Evolutionary conservation across 371 early-diverging fungal species (phyloP).

Genomic region (Mucor lusitanicus): DNA sequence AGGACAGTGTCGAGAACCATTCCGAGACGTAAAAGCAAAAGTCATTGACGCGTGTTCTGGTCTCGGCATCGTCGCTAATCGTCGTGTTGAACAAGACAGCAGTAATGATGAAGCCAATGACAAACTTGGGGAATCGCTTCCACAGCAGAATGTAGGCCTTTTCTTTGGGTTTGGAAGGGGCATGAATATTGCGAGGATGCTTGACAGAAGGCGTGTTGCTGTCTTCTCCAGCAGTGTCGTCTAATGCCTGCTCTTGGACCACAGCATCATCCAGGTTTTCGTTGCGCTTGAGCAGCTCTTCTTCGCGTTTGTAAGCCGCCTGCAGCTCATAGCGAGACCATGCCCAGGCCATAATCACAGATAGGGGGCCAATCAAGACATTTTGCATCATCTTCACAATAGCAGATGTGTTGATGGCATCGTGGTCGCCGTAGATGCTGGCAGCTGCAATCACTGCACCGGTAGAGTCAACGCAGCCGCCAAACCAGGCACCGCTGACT

Average conservation of each 20-base stretch:
- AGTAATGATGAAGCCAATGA: conserved; percentile 61
- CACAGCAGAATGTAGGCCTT: conserved; percentile 46
- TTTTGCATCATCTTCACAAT: conserved; percentile 71
- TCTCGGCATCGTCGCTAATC: conserved; percentile 33
- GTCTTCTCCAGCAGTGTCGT: conserved; percentile 8
- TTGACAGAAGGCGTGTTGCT: conserved; percentile 21
- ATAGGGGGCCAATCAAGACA: conserved; percentile 62
- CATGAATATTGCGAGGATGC: conserved; percentile 18
- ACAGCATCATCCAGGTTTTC: conserved; percentile 12
- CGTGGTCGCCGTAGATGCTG: conserved; percentile 58
- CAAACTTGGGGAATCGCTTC: conserved; percentile 67
- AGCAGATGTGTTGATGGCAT: conserved; percentile 59
- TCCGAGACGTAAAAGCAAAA: conserved; percentile 65
- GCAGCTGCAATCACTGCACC: conserved; percentile 73
- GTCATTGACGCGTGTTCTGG: conserved; percentile 41
- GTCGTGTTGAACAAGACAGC: conserved; percentile 63
- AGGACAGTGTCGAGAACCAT: conserved; percentile 65
- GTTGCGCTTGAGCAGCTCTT: conserved; percentile 18
- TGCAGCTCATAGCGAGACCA: conserved; percentile 59
- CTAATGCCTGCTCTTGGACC: not conserved
- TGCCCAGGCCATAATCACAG: conserved; percentile 59
- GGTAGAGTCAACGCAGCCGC: conserved; percentile 66
- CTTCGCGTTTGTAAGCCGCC: conserved; percentile 29
- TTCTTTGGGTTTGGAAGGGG: conserved; percentile 16
- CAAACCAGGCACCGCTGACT: conserved; percentile 69